Evolutionary conservation across 345 rosid species (phyloP).

Genomic region (Euphorbia lathyris): DNA sequence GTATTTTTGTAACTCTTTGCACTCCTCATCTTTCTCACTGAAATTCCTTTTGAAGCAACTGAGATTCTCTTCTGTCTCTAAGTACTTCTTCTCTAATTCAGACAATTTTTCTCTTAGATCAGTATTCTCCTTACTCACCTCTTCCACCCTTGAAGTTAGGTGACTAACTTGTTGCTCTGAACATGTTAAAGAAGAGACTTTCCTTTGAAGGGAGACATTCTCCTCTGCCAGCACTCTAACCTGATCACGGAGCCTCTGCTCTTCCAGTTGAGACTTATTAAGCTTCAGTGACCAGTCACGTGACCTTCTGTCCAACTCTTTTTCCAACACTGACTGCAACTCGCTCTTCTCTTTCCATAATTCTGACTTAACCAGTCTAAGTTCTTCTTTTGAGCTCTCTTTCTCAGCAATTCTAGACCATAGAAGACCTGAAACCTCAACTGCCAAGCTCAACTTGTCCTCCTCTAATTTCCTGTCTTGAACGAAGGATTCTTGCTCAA

Average conservation of each 20-base stretch:
- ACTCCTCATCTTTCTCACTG: constrained; percentile 85
- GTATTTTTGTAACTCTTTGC: constrained; percentile 83
- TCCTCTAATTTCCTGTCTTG: constrained; percentile 51
- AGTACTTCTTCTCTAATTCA: constrained; percentile 50
- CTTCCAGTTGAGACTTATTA: constrained; percentile 78
- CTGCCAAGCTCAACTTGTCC: constrained; percentile 70
- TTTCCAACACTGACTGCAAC: constrained; percentile 78
- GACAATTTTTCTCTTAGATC: constrained; percentile 49
- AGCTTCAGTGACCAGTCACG: constrained; percentile 85
- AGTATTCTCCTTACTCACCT: constrained; percentile 47
- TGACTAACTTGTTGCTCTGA: constrained; percentile 61
- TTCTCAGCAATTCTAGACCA: constrained; percentile 62
- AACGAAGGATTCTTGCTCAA: constrained; percentile 58
- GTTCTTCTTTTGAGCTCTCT: constrained; percentile 58
- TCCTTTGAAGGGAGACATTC: constrained; percentile 90
- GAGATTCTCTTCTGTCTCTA: constrained; percentile 47
- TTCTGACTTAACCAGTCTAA: constrained; percentile 53
- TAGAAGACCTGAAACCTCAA: constrained; percentile 63
- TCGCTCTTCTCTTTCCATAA: constrained; percentile 76
- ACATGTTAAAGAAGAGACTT: constrained; percentile 56
- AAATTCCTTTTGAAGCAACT: constrained; percentile 57
- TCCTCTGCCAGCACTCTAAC: constrained; percentile 96
- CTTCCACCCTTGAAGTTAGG: constrained; percentile 50
- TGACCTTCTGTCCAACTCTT: constrained; percentile 95
- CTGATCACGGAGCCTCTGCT: constrained; percentile 87